phyloP scores from a whole-genome alignment of 345 rosid genomes.

The Eucalyptus sp. region DNA sequence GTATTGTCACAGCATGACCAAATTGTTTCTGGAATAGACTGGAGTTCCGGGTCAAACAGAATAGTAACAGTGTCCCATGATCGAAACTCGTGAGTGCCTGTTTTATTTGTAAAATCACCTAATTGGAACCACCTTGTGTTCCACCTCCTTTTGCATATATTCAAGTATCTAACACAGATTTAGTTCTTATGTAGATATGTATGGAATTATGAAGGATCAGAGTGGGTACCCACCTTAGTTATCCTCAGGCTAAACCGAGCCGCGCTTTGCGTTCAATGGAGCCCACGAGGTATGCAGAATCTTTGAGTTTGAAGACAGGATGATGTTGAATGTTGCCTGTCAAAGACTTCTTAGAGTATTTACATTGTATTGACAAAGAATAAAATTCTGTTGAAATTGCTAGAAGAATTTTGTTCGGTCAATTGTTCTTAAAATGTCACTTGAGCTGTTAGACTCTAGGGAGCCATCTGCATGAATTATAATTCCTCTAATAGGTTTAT shows the following conservation, averaged over 20 bases:
- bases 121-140: background rate
- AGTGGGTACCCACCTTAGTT: conserved; percentile 95
- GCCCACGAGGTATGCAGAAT: conserved; percentile 61
- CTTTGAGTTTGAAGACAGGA: background rate
- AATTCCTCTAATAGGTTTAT: background rate
- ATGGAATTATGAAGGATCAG: conserved; percentile 83
- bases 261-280: conserved; percentile 95
- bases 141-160: background rate
- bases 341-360: background rate
- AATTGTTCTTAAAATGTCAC: background rate
- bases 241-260: conserved; percentile 97
- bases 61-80: conserved; percentile 92
- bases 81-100: conserved; percentile 82
- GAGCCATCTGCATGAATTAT: background rate
- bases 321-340: background rate
- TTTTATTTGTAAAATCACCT: background rate
- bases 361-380: background rate
- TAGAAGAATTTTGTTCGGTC: background rate
- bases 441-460: background rate
- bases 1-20: conserved; percentile 78
- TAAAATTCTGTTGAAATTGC: background rate
- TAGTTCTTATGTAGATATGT: conserved; percentile 45
- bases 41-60: conserved; percentile 78
- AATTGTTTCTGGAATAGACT: conserved; percentile 92
- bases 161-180: background rate